These are phyloP conservation scores for Colletotrichum cereale DNA, from an alignment of 2,329 filamentous ascomycete genomes.

Conservation along the genomic window DNA sequence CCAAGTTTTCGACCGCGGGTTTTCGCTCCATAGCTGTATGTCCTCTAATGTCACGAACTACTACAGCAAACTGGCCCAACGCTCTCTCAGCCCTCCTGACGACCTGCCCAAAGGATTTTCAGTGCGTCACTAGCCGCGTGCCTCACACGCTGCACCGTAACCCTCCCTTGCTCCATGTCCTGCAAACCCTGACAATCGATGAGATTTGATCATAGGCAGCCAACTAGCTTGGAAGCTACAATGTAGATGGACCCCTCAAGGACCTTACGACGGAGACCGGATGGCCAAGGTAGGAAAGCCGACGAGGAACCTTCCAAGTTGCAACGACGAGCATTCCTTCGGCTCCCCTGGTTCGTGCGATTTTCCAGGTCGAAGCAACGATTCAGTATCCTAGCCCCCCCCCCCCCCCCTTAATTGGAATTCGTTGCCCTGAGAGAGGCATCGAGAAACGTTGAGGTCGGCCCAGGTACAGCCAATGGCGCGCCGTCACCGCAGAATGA, in stretches of 20 bases:
- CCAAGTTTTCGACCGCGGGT: neutral
- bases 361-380: neutral
- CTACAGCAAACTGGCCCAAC: neutral
- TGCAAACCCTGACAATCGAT: constrained; percentile 19
- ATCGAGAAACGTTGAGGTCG: neutral
- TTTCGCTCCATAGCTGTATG: neutral
- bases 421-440: neutral
- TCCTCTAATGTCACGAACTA: neutral
- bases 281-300: constrained; percentile 21
- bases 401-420: neutral
- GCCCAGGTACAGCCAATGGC: neutral
- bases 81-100: constrained; percentile 25
- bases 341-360: neutral
- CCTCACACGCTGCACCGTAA: constrained; percentile 21
- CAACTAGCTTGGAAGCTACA: constrained; percentile 5
- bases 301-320: neutral
- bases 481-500: too few relatives aligned
- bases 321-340: neutral
- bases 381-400: neutral
- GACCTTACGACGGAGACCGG: constrained; percentile 5
- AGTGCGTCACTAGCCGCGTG: constrained; percentile 19
- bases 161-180: constrained; percentile 16
- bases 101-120: constrained; percentile 34
- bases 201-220: constrained; percentile 26
- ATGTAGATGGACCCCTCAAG: neutral